Evolutionary conservation across 192 early-diverging fungal species (phyloP).

Genomic region (Obelidium mucronatum): DNA sequence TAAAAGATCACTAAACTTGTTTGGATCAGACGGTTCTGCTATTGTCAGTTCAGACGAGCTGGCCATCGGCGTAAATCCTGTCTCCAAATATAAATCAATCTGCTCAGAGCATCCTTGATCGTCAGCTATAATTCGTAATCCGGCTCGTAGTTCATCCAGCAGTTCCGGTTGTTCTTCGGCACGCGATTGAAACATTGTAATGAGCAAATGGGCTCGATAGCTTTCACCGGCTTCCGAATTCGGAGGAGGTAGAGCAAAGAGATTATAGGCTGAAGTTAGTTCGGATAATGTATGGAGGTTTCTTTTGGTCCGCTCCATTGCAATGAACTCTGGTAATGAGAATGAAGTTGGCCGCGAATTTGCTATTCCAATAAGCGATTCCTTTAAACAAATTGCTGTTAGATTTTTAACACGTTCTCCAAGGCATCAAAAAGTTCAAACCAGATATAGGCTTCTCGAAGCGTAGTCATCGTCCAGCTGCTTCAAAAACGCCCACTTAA

Average conservation of each 20-base stretch:
- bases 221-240: background rate
- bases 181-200: background rate
- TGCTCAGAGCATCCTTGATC: conserved; percentile 24
- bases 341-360: background rate
- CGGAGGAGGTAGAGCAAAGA: conserved; percentile 18
- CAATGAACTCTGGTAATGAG: conserved; percentile 25
- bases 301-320: conserved; percentile 15
- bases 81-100: conserved; percentile 26
- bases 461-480: background rate
- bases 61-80: conserved; percentile 13
- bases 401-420: background rate
- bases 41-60: background rate
- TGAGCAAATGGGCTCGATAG: background rate
- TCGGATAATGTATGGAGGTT: conserved; percentile 9
- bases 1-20: background rate
- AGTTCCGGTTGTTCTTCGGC: background rate
- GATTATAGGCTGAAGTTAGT: background rate
- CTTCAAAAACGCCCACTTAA: conserved; percentile 14
- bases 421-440: background rate
- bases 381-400: conserved; percentile 8
- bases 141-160: conserved; percentile 18
- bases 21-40: background rate
- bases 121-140: background rate
- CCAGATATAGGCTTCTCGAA: conserved; percentile 9
- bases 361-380: conserved; percentile 26